Base-by-base conservation (phyloP, 78 protist species). In the Cyanophora paradoxa region DNA sequence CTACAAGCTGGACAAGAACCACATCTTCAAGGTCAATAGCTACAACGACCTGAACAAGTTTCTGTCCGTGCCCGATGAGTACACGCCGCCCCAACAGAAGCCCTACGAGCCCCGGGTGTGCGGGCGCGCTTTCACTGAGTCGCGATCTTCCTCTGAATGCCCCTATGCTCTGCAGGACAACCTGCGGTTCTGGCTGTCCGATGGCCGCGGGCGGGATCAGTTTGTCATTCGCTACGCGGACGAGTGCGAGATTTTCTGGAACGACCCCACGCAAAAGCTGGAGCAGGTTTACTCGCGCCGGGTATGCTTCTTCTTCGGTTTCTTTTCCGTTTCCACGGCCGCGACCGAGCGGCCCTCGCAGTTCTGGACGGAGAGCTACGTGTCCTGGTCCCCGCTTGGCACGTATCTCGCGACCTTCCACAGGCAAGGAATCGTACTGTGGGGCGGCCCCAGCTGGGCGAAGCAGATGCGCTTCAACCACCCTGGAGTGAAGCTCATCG, bases 301-400 rank as follows among this genome's bases (percentile, higher is more conserved):
- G 33, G 73, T 76, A 62, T 16, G 33, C 67, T 16, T 17, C 37
- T 62, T 33, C 13, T 19, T 48, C 28, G 56, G 56, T 16, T 48
- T 48, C 28, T 19, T 48, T 48, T 48, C 66, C 14, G 70, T 20
- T 48, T 48, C 39, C 74, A 11, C 61, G 6, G 22, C 10, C 28
- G 76, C 64, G 24, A 66, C 40, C 36, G 65, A 46, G 31, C 75
- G 30, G 39, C 42, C 34, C 42, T 61, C 24, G 13, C 42, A 61
- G 67, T 44, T 16, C 52, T 85, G 93, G 90, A 82, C 92, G 1
- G 79, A 83, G 28, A 31, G 74, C 19, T 72, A 75, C 22, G 91
- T 82, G 36, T 33, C n/a, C 40, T 94, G 93, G 94, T 87, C 93
- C 22, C 93, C 94, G 24, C 67, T 40, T 42, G 98, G 98, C 28